These are phyloP conservation scores for Saposhnikovia divaricata DNA, from an alignment of 129 eudicot genomes.

Conservation along the genomic window DNA sequence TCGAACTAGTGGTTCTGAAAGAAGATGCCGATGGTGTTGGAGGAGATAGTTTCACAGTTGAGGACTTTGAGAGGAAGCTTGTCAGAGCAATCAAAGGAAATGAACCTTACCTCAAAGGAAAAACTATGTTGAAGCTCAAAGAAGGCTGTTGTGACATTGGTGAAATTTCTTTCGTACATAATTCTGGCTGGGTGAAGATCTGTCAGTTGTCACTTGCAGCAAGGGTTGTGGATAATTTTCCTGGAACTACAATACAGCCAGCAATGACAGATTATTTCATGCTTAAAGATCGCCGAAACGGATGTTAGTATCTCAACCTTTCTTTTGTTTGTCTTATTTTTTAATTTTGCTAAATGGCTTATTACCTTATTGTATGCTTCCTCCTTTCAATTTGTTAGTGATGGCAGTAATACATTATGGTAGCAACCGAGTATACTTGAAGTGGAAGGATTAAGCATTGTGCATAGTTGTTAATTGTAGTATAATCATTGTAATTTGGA, in stretches of 20 bases:
- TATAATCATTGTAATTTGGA: not conserved
- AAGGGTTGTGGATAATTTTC: slow-evolving; percentile 21
- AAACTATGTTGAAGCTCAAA: slow-evolving; percentile 23
- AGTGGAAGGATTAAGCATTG: not conserved
- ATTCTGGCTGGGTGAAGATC: slow-evolving; percentile 33
- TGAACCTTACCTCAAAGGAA: slow-evolving; percentile 44
- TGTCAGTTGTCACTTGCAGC: slow-evolving; percentile 45
- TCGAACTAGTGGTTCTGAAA: slow-evolving; percentile 53
- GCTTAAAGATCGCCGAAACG: slow-evolving; percentile 46
- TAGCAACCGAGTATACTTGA: not conserved
- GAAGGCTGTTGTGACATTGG: slow-evolving; percentile 36
- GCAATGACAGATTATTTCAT: slow-evolving; percentile 50
- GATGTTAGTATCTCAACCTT: slow-evolving; percentile 28
- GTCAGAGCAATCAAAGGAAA: slow-evolving; percentile 30
- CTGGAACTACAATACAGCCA: slow-evolving; percentile 32
- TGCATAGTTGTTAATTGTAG: not conserved
- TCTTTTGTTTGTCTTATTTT: no score
- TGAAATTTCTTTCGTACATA: slow-evolving; percentile 37
- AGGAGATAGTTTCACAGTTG: slow-evolving; percentile 21
- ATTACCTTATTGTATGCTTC: not conserved
- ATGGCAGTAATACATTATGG: not conserved
- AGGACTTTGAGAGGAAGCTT: slow-evolving; percentile 34
- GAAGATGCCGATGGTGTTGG: slow-evolving; percentile 29
- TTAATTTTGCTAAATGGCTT: not conserved
- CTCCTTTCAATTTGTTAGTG: not conserved